Evolutionary conservation across 1,284 basidiomycete species (phyloP).

Genomic region (Irpex sp.): DNA sequence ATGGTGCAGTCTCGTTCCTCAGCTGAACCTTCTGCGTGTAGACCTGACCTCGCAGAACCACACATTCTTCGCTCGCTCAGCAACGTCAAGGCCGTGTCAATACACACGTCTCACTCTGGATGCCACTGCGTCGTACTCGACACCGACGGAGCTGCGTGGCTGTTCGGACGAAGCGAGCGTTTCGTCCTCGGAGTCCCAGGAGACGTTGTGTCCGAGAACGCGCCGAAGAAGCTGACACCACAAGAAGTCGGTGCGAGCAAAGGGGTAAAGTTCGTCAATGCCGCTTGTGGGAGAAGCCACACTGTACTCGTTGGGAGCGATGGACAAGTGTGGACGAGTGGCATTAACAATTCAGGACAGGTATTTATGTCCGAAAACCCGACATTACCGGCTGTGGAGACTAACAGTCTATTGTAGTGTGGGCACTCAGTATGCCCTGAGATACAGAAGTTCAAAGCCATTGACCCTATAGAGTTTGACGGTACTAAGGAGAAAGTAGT

Average conservation of each 20-base stretch:
- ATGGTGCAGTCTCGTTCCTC: not conserved
- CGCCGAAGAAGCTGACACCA: slow-evolving; percentile 61
- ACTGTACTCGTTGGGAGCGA: slow-evolving; percentile 80
- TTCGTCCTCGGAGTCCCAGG: slow-evolving; percentile 52
- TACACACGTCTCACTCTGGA: slow-evolving; percentile 71
- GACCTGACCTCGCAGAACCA: slow-evolving; percentile 79
- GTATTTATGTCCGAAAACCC: slow-evolving; percentile 34
- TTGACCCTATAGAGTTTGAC: slow-evolving; percentile 52
- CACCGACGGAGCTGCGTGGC: slow-evolving; percentile 75
- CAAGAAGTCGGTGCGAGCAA: slow-evolving; percentile 57
- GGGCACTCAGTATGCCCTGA: slow-evolving; percentile 67
- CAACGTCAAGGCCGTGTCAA: slow-evolving; percentile 70
- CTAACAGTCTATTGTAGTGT: slow-evolving; percentile 43
- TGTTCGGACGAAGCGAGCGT: slow-evolving; percentile 80
- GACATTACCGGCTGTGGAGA: too few relatives aligned
- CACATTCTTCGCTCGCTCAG: slow-evolving; percentile 85
- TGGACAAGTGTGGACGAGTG: slow-evolving; percentile 83
- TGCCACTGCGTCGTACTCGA: slow-evolving; percentile 79
- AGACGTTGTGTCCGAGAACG: slow-evolving; percentile 68
- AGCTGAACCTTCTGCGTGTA: slow-evolving; percentile 8
- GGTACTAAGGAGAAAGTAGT: slow-evolving; percentile 63
- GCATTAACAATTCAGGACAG: slow-evolving; percentile 83
- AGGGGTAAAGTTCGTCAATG: slow-evolving; percentile 71
- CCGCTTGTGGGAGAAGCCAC: slow-evolving; percentile 81
- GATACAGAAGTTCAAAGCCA: slow-evolving; percentile 58